Percentiles rank a stretch among this genome's conserved stretches.
phyloP scores from a whole-genome alignment of 345 rosid species.

The Hirschfeldia incana region DNA sequence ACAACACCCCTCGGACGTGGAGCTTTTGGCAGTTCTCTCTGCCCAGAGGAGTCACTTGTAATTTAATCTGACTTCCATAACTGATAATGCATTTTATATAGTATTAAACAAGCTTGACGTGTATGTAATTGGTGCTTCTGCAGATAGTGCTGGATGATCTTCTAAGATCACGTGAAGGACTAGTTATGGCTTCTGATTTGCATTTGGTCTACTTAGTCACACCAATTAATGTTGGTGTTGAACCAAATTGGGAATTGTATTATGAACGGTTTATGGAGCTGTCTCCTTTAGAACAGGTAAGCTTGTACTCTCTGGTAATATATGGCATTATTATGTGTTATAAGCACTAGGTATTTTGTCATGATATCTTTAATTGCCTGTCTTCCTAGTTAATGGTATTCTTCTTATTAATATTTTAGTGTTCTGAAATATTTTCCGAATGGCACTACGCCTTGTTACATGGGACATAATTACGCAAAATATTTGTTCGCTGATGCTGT shows the following conservation, averaged over 20 bases:
- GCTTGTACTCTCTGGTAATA: slow-evolving; percentile 14
- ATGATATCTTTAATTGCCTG: slow-evolving; percentile 6
- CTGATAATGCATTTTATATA: background rate
- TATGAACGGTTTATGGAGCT: slow-evolving; percentile 86
- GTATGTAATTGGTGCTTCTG: slow-evolving; percentile 34
- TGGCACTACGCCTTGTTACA: slow-evolving; percentile 11
- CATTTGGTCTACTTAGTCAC: slow-evolving; percentile 91
- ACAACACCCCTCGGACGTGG: slow-evolving; percentile 95
- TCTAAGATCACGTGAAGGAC: slow-evolving; percentile 93
- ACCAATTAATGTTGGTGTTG: slow-evolving; percentile 90
- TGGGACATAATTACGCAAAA: slow-evolving; percentile 10
- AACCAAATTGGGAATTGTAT: slow-evolving; percentile 95
- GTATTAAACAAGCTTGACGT: slow-evolving; percentile 23
- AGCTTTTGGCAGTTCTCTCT: slow-evolving; percentile 96
- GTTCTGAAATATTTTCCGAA: background rate
- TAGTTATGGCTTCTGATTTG: slow-evolving; percentile 95
- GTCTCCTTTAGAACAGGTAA: slow-evolving; percentile 88
- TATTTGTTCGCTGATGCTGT: slow-evolving; percentile 10
- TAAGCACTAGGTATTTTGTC: slow-evolving; percentile 9
- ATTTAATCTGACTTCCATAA: slow-evolving; percentile 23
- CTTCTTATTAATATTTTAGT: background rate
- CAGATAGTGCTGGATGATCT: slow-evolving; percentile 97
- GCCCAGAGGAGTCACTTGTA: slow-evolving; percentile 99
- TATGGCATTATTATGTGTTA: slow-evolving; percentile 8
- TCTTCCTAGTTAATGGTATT: slow-evolving; percentile 11